A percentile compares a stretch with the other conserved stretches of the same genome.
Evolutionary conservation across 2,329 filamentous ascomycete species (phyloP).

Genomic region (Tothia fuscella): DNA sequence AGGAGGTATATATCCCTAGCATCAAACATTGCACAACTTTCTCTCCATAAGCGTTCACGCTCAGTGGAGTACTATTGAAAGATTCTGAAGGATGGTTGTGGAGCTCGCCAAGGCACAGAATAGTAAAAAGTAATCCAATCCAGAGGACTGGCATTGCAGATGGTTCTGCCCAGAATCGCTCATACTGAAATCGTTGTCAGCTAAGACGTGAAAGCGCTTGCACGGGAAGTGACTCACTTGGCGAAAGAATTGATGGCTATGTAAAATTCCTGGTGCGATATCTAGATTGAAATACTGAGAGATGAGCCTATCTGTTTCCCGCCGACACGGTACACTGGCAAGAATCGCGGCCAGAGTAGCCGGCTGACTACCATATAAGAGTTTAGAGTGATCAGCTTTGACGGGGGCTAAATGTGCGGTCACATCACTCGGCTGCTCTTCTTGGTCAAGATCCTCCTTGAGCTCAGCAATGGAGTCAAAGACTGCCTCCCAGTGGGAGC

Average conservation of each 20-base stretch:
- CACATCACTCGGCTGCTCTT: neutral
- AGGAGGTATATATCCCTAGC: neutral
- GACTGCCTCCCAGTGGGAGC: constrained; percentile 9
- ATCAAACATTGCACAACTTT: constrained; percentile 2
- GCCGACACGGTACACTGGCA: neutral
- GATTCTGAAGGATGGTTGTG: neutral
- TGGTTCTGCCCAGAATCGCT: neutral
- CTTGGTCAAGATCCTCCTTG: neutral
- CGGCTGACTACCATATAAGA: neutral
- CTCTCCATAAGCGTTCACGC: neutral
- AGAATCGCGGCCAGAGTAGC: neutral
- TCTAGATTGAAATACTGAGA: neutral
- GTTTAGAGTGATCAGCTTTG: neutral
- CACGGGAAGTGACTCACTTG: neutral
- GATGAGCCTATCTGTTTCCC: neutral
- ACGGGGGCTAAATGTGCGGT: neutral
- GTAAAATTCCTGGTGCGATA: neutral
- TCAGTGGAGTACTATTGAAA: neutral
- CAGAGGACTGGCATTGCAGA: neutral
- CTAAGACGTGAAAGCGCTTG: neutral
- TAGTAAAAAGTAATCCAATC: constrained; percentile 9
- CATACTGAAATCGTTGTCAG: neutral
- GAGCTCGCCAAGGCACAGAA: neutral
- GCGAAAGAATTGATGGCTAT: neutral
- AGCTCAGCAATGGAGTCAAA: constrained; percentile 6